Percentiles rank a stretch among this genome's conserved stretches.
These are phyloP conservation scores for Lipomyces starkeyi DNA, from an alignment of 805 yeast species.

Conservation along the genomic window DNA sequence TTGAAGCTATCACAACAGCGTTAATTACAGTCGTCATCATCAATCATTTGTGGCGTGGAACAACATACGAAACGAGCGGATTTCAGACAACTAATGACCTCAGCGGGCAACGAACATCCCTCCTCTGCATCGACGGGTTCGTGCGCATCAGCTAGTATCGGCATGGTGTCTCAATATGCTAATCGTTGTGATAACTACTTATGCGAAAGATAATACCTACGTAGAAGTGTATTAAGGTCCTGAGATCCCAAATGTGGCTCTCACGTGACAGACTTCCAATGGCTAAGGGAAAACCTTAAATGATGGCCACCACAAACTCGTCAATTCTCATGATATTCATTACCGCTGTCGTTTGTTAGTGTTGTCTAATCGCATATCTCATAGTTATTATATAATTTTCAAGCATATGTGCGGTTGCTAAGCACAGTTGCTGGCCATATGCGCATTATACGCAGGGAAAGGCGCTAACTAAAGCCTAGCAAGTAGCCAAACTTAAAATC, in stretches of 20 bases:
- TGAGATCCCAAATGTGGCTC: too few species aligned
- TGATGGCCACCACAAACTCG: not conserved
- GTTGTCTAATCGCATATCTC: not conserved
- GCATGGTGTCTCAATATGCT: not conserved
- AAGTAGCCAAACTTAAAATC: too few species aligned
- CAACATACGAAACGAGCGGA: conserved; percentile 34
- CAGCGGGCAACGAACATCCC: conserved; percentile 23
- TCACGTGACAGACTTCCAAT: not conserved
- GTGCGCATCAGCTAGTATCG: not conserved
- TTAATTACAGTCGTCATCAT: not conserved
- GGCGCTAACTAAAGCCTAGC: too few species aligned
- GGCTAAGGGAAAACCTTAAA: not conserved
- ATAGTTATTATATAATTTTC: not conserved
- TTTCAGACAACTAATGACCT: conserved; percentile 30
- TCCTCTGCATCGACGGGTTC: conserved; percentile 4
- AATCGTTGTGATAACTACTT: not conserved
- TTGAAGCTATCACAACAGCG: conserved; percentile 57
- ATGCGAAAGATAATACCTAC: not conserved
- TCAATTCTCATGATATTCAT: not conserved
- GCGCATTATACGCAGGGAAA: not conserved
- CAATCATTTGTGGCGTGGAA: not conserved
- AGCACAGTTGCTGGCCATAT: not conserved
- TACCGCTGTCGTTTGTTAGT: not conserved
- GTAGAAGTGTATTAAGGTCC: too few species aligned
- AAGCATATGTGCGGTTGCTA: not conserved